A percentile compares a stretch with the other conserved stretches of the same genome.
These are phyloP conservation scores for Botrytis cinerea DNA, from an alignment of 2,329 filamentous ascomycete species.

Conservation along the genomic window DNA sequence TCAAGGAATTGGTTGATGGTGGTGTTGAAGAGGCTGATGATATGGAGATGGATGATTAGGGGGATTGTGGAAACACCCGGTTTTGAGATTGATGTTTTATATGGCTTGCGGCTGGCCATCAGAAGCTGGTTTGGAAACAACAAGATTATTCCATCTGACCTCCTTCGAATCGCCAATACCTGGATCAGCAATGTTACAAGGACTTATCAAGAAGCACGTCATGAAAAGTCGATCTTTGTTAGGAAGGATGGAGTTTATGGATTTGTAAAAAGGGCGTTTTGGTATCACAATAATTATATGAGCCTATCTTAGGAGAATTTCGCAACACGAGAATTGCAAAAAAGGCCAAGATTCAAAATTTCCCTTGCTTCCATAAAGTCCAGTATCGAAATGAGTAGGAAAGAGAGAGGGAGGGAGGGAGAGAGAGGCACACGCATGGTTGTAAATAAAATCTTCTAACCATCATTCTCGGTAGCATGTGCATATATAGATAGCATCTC, in stretches of 20 bases:
- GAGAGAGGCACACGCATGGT: too few species aligned
- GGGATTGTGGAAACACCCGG: constrained; percentile 28
- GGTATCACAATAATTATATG: constrained; percentile 23
- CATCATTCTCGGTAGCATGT: neutral
- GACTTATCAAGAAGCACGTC: neutral
- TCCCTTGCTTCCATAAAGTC: neutral
- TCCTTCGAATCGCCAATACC: neutral
- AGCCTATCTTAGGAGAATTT: neutral
- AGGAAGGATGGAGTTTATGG: constrained; percentile 24
- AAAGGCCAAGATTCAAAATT: constrained; percentile 3
- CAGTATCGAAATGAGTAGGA: neutral
- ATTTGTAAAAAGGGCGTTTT: constrained; percentile 24
- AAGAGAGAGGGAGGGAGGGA: neutral
- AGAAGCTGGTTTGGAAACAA: constrained; percentile 12
- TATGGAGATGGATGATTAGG: constrained; percentile 49
- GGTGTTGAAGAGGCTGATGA: constrained; percentile 49
- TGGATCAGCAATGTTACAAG: neutral
- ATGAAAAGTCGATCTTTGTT: constrained; percentile 17
- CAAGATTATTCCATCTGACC: neutral
- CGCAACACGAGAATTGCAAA: neutral
- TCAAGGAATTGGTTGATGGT: constrained; percentile 40
- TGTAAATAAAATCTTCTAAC: neutral
- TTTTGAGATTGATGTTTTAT: constrained; percentile 7
- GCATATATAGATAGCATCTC: neutral
- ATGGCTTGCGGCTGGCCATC: neutral